Percentiles rank a stretch among this genome's conserved stretches.
These are phyloP conservation scores for Chrysopogon serrulatus DNA, from an alignment of 176 grass and related monocot genomes.

Conservation along the genomic window DNA sequence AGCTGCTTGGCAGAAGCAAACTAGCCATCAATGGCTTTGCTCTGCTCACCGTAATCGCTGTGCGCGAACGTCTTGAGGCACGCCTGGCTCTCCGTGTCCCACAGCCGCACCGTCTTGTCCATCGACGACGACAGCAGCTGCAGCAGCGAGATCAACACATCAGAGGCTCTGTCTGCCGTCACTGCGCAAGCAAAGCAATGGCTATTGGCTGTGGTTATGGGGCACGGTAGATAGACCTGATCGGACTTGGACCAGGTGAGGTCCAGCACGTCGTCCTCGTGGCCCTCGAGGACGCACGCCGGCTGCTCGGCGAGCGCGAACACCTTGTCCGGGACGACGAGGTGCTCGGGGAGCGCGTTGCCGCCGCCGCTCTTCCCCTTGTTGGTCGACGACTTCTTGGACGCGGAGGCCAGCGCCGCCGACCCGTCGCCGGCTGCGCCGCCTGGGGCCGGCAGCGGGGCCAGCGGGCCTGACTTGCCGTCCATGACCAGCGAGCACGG, in stretches of 20 bases:
- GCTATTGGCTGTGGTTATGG: too few species aligned
- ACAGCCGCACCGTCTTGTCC: slow-evolving; percentile 96
- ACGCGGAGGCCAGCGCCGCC: neutral
- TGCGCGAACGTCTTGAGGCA: slow-evolving; percentile 85
- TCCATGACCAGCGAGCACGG: slow-evolving; percentile 36
- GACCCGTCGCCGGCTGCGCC: neutral
- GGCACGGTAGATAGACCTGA: neutral
- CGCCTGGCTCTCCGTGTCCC: slow-evolving; percentile 60
- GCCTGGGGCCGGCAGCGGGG: neutral
- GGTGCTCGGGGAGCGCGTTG: slow-evolving; percentile 63
- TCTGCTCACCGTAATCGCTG: slow-evolving; percentile 65
- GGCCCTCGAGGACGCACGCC: slow-evolving; percentile 73
- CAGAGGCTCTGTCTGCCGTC: neutral
- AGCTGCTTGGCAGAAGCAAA: neutral
- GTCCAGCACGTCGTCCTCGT: slow-evolving; percentile 84
- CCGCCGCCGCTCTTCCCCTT: slow-evolving; percentile 52
- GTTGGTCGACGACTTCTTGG: slow-evolving; percentile 37
- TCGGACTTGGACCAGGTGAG: slow-evolving; percentile 89
- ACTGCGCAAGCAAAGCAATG: neutral
- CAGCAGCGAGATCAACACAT: neutral
- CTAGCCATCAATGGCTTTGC: neutral
- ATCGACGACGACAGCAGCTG: slow-evolving; percentile 91
- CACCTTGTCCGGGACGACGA: slow-evolving; percentile 71
- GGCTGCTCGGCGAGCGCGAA: slow-evolving; percentile 82
- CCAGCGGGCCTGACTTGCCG: neutral